A percentile compares a stretch with the other conserved stretches of the same genome.
Evolutionary conservation across 331 rosid genomes (phyloP).

Genomic region (Malus hybrid): DNA sequence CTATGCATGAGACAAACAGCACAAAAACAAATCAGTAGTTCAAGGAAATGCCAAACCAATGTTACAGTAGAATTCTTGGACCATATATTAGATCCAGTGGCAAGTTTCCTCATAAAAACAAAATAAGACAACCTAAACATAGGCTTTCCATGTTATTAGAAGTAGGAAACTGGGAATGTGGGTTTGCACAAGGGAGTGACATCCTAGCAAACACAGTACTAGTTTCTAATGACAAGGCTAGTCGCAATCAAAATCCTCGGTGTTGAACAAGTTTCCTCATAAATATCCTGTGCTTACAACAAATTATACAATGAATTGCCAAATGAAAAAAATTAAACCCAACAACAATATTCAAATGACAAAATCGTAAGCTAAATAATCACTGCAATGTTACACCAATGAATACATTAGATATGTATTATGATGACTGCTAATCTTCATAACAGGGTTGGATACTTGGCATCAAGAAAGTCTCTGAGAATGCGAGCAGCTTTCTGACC

Average conservation of each 20-base stretch:
- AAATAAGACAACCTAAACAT: not conserved
- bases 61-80: not conserved
- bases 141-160: too few relatives aligned
- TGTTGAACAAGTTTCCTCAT: not conserved
- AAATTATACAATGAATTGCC: not conserved
- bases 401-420: not conserved
- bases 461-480: constrained; percentile 89
- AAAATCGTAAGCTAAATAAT: not conserved
- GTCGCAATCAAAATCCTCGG: not conserved
- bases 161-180: too few relatives aligned
- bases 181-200: too few relatives aligned
- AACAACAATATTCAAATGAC: not conserved
- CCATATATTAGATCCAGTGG: not conserved
- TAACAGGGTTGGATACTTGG: constrained; percentile 86
- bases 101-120: not conserved
- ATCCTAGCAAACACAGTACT: not conserved
- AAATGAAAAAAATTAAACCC: not conserved
- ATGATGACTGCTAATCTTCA: constrained; percentile 23
- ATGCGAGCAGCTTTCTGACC: constrained; percentile 91
- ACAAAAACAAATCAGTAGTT: not conserved
- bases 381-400: not conserved
- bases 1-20: not conserved
- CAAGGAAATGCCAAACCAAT: not conserved
- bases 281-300: too few relatives aligned
- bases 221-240: not conserved